These are phyloP conservation scores for Erysimum pusillum DNA, from an alignment of 441 rosid species.

Conservation along the genomic window DNA sequence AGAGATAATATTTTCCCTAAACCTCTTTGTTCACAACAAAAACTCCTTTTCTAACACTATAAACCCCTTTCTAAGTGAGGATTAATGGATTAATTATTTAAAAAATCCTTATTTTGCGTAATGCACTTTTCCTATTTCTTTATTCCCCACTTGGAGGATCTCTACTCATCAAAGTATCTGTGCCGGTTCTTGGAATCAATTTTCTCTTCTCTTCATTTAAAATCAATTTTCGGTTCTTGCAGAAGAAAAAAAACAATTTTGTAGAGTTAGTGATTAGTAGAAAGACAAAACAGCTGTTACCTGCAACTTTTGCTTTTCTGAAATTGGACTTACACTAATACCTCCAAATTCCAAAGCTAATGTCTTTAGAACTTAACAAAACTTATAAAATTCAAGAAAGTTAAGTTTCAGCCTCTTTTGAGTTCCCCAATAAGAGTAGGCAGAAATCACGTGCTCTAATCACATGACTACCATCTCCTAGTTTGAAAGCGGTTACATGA, in stretches of 20 bases:
- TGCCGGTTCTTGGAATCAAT: constrained; percentile 27
- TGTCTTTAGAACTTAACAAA: constrained; percentile 7
- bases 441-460: constrained; percentile 47
- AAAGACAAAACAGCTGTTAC: constrained; percentile 47
- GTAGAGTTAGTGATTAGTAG: constrained; percentile 22
- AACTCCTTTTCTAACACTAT: neutral
- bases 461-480: constrained; percentile 47
- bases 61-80: constrained; percentile 1
- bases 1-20: too few species aligned
- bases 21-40: too few species aligned
- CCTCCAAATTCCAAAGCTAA: constrained; percentile 45
- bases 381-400: constrained; percentile 35
- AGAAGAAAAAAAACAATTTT: neutral
- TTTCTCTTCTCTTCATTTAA: neutral
- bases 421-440: constrained; percentile 47
- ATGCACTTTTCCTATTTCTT: constrained; percentile 16
- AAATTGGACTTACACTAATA: constrained; percentile 33
- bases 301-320: constrained; percentile 32
- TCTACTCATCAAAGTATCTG: constrained; percentile 35
- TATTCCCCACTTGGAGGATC: constrained; percentile 32
- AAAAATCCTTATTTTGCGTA: neutral
- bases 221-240: neutral
- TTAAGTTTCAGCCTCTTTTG: constrained; percentile 43
- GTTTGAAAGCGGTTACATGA: constrained; percentile 40
- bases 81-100: neutral